phyloP scores from a whole-genome alignment of 305 asterid species.

The Fraxinus platypoda region DNA sequence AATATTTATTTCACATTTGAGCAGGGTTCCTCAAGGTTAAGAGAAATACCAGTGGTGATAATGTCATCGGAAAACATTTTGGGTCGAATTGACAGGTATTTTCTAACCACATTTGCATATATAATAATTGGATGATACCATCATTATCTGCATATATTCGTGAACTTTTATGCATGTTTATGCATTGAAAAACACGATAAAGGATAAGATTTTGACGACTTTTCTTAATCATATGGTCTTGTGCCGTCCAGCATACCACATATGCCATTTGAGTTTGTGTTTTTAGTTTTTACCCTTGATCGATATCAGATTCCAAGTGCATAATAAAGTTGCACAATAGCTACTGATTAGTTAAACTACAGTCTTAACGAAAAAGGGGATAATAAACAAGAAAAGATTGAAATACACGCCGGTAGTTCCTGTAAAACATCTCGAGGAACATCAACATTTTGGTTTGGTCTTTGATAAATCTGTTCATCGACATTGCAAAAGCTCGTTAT shows the following conservation, averaged over 20 bases:
- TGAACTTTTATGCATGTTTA: background rate
- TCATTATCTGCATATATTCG: background rate
- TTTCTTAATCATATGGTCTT: background rate
- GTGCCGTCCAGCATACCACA: background rate
- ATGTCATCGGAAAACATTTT: constrained; percentile 87
- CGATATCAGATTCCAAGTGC: background rate
- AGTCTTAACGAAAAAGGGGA: background rate
- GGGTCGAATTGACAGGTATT: constrained; percentile 76
- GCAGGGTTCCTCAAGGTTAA: constrained; percentile 69
- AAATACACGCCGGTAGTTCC: background rate
- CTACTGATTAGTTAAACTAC: background rate
- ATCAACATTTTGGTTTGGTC: background rate
- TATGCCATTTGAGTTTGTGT: background rate
- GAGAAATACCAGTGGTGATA: constrained; percentile 78
- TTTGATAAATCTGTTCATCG: background rate
- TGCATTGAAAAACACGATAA: background rate
- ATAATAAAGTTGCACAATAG: background rate
- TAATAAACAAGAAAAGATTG: background rate
- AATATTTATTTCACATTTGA: background rate
- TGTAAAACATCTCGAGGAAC: background rate
- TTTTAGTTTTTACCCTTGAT: background rate
- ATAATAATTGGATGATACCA: background rate
- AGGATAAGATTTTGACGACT: background rate
- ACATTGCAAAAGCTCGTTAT: background rate
- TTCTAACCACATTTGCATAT: background rate